Evolutionary conservation across 2,329 filamentous ascomycete species (phyloP), one percentile per base, ranked within the genome.

Genomic region (Ilyonectria robusta): DNA sequence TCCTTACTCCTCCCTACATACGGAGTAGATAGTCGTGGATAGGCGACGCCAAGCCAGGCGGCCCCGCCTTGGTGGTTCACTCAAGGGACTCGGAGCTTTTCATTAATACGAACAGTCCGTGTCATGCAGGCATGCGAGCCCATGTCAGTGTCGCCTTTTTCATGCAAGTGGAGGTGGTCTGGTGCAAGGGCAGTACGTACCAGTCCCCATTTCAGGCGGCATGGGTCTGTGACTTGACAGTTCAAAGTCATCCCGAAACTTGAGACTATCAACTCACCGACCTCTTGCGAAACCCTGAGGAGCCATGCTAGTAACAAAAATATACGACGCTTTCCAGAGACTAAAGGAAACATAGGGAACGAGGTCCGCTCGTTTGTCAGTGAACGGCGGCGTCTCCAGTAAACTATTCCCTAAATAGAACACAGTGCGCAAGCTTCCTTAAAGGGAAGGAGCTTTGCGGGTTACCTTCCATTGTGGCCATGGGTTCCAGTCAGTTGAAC

Each of bases 101-200:
- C n/a, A 23, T 9, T 21, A 26, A 21, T 19, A 47, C 29, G 13
- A 26, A 29, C 48, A 31, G 48, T 29, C 37, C 48, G 23, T 51
- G 46, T 59, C 56, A 50, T 59, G 55, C 46, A 31, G 9, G 8
- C 23, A 42, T 51, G 11, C 57, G 4, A 17, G 40, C 40, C 40
- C 37, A 10, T 53, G 47, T 42, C 37, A 53, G 47, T n/a, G 19
- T 13, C 35, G 21, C 44, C 46, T 50, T 60, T 19, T 60, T 53
- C 46, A 59, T 59, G 57, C 57, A 59, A n/a, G 57, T 50, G 57
- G 57, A 59, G 33, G 46, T 31, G 31, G 23, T 37, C 31, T 50
- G 21, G 46, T 4, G 21, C 29, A 47, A 21, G 19, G 17, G 8
- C 40, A 42, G 40, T 42, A 19, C 35, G 19, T 50, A 51, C 29